Evolutionary conservation across 2,329 filamentous ascomycete species (phyloP).

Genomic region (Plectosphaerella cucumerina): DNA sequence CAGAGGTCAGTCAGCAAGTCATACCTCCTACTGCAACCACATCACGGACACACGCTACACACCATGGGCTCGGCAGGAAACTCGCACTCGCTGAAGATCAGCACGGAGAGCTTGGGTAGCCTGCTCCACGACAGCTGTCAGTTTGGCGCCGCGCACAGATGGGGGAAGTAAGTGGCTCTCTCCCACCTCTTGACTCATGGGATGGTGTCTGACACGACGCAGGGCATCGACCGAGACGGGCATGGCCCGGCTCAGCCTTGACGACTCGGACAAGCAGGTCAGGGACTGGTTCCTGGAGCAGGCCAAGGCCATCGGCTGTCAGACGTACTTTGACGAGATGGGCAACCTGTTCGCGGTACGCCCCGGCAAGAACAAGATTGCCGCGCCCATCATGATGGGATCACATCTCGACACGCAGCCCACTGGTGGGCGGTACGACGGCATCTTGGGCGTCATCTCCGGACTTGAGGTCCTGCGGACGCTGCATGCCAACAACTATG

Average conservation of each 20-base stretch:
- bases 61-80: not conserved
- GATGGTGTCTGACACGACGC: not conserved
- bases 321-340: constrained; percentile 66
- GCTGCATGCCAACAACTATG: constrained; percentile 60
- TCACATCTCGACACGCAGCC: constrained; percentile 66
- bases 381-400: constrained; percentile 63
- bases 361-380: constrained; percentile 52
- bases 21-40: too few species aligned
- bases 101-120: constrained; percentile 1
- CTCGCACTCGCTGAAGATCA: not conserved
- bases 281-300: constrained; percentile 72
- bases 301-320: constrained; percentile 60
- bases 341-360: constrained; percentile 76
- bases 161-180: not conserved
- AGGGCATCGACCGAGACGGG: not conserved
- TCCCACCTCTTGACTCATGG: not conserved
- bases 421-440: constrained; percentile 65
- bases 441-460: constrained; percentile 69
- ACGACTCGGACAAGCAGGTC: constrained; percentile 57
- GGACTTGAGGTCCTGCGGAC: constrained; percentile 68
- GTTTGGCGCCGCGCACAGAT: constrained; percentile 14
- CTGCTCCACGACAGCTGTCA: constrained; percentile 14
- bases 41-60: not conserved
- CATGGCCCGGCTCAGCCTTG: constrained; percentile 3
- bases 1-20: too few species aligned